Base-by-base conservation (phyloP, 192 early-diverging fungal species). In the Coemansia sp. region DNA sequence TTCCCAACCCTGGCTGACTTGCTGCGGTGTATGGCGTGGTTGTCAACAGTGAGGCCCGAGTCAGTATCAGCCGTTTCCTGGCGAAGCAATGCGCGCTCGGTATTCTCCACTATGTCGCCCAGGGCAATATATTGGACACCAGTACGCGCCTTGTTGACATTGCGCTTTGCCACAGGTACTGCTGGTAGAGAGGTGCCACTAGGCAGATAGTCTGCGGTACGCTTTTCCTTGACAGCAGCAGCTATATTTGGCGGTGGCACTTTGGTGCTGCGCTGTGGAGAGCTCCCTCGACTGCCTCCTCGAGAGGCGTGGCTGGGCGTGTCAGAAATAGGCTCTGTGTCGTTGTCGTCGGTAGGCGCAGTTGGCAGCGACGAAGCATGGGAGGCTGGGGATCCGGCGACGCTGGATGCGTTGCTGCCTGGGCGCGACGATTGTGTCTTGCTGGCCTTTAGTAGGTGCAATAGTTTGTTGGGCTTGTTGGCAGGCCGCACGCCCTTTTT, bases 121-220 rank as follows among this genome's bases (percentile, higher is more conserved):
- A 77, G 34, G 0, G 74, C 65, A 12, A 77, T 27, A 35, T 77
- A 77, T 60, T 71, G 68, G 36, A 77, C 74, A 1, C 68, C 65
- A 10, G 65, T 57, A 11, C 74, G 74, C 26, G 65, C n/a, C 43
- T 56, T 55, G 18, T 53, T 19, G 4, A 33, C 11, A 18, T 41
- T 59, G 54, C 65, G 74, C 21, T 36, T 27, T 37, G 40, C 53
- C 6, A 71, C 53, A 17, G 68, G 60, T 14, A 77, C 53, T 8
- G 37, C 65, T n/a, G 74, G 74, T 3, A 77, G 50, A 1, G 56
- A 21, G 6, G 48, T 68, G n/a, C 74, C 68, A 1, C 50, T 62
- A 3, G 74, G 74, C 14, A 77, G 58, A 19, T 77, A 77, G 8
- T 57, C 59, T 0, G 29, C 14, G 9, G 26, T 37, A 7, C 42